Evolutionary conservation across 805 yeast species (phyloP).

Genomic region (Starmerella vaccinii): DNA sequence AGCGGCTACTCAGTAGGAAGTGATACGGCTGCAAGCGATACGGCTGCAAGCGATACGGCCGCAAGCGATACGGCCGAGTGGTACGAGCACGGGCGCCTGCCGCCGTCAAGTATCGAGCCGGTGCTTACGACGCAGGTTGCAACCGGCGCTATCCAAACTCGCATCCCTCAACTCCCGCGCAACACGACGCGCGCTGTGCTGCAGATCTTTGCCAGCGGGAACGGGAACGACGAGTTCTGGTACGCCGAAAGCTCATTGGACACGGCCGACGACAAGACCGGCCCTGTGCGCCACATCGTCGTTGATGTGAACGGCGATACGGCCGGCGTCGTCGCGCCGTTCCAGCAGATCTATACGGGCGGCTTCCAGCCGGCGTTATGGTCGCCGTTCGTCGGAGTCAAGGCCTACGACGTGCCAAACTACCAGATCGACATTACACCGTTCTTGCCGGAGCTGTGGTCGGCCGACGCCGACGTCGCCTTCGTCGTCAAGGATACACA

Average conservation of each 20-base stretch:
- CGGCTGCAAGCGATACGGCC: too few relatives aligned
- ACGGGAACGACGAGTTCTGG: conserved; percentile 77
- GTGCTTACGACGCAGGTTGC: conserved; percentile 5
- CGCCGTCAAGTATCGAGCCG: neutral
- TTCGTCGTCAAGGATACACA: conserved; percentile 37
- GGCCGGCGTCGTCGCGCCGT: conserved; percentile 53
- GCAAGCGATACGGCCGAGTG: conserved; percentile 11
- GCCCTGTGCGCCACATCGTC: conserved; percentile 42
- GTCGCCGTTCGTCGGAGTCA: conserved; percentile 65
- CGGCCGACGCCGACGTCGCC: conserved; percentile 36
- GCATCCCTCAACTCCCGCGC: conserved; percentile 32
- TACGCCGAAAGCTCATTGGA: conserved; percentile 33
- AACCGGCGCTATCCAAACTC: neutral
- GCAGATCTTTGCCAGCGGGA: conserved; percentile 58
- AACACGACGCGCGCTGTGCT: conserved; percentile 52
- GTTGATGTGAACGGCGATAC: conserved; percentile 49
- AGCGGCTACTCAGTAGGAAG: neutral
- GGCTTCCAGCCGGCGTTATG: conserved; percentile 72
- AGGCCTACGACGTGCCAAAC: conserved; percentile 61
- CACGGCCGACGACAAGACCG: conserved; percentile 5
- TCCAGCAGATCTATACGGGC: conserved; percentile 68
- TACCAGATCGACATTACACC: conserved; percentile 61
- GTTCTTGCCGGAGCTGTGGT: conserved; percentile 57
- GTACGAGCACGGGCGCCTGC: conserved; percentile 11
- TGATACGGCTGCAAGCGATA: neutral